Evolutionary conservation across 1,284 basidiomycete genomes (phyloP).

Genomic region (Heimioporus punctisporus): DNA sequence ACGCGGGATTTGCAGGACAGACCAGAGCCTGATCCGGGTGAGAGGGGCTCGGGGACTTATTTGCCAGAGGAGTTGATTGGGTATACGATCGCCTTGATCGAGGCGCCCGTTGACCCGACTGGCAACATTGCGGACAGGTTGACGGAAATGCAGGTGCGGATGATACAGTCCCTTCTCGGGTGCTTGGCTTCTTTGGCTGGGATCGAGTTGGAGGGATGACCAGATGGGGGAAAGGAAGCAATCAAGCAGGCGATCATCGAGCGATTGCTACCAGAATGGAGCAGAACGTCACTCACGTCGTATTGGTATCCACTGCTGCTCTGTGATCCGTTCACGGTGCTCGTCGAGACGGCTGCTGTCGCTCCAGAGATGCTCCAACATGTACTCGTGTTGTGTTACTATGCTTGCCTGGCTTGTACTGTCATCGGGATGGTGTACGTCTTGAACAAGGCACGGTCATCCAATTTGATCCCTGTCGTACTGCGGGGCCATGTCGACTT

Average conservation of each 20-base stretch:
- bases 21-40: constrained; percentile 69
- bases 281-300: constrained; percentile 73
- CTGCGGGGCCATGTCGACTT: constrained; percentile 59
- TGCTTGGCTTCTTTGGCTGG: constrained; percentile 71
- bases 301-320: constrained; percentile 82
- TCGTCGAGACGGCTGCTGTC: constrained; percentile 88
- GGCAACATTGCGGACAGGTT: constrained; percentile 72
- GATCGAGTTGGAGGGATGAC: constrained; percentile 64
- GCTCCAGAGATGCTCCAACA: constrained; percentile 88
- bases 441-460: constrained; percentile 68
- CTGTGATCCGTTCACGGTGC: constrained; percentile 85
- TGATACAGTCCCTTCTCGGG: constrained; percentile 77
- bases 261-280: constrained; percentile 88
- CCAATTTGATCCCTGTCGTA: constrained; percentile 42
- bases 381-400: constrained; percentile 85
- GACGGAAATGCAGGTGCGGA: constrained; percentile 75
- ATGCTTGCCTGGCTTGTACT: constrained; percentile 84
- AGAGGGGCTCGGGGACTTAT: constrained; percentile 80
- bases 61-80: constrained; percentile 91
- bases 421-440: constrained; percentile 84
- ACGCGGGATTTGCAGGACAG: constrained; percentile 75
- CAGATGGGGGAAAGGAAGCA: constrained; percentile 72
- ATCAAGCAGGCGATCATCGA: constrained; percentile 87
- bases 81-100: constrained; percentile 85
- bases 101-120: constrained; percentile 67